Evolutionary conservation across 1,139 yeast species (phyloP), one percentile per base, ranked within the genome.

Genomic region (Pichia sp.): DNA sequence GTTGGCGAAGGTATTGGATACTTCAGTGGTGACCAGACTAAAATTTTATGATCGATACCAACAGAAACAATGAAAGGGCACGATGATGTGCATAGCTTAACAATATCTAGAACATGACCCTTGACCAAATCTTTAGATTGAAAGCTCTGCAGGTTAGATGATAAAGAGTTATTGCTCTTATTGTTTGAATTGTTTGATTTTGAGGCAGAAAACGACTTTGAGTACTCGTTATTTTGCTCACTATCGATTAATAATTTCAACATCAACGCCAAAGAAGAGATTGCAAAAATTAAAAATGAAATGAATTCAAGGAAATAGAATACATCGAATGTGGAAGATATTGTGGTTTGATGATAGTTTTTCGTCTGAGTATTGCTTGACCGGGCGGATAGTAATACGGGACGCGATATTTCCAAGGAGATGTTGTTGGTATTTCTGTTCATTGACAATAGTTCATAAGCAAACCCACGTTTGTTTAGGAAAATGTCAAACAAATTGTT

Each of bases 1-100:
- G 69, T 78, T 55, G 72, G 85, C 49, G 53, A 71, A 54, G 73
- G 83, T 60, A 62, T 70, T 56, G 70, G 87, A 18, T 63, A 63
- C 3, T 74, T 68, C 49, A 82, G 68, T 1, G 93, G 95, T 1
- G 88, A 82, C 95, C 95, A 87, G 10, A 87, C 79, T 39, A 81
- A 67, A 1, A 87, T 74, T 54, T 75, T 80, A 60, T 85, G 90
- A 62, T 87, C 95, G 60, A 88, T 69, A 3, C 91, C 91, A 30
- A 85, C 75, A 0, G 91, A 78, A 0, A 85, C 83, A 40, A 87
- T 71, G 62, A 76, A 83, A 12, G 84, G 85, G 60, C 77, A 76
- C 47, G 75, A 72, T 34, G 84, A 81, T 1, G 88, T 77, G 16
- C 73, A 70, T 13, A 87, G 70, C 55, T 76, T 76, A 39, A 85